A percentile compares a stretch with the other conserved stretches of the same genome.
phyloP scores from a whole-genome alignment of 306 rosid species.

The Notholithocarpus densiflorus region DNA sequence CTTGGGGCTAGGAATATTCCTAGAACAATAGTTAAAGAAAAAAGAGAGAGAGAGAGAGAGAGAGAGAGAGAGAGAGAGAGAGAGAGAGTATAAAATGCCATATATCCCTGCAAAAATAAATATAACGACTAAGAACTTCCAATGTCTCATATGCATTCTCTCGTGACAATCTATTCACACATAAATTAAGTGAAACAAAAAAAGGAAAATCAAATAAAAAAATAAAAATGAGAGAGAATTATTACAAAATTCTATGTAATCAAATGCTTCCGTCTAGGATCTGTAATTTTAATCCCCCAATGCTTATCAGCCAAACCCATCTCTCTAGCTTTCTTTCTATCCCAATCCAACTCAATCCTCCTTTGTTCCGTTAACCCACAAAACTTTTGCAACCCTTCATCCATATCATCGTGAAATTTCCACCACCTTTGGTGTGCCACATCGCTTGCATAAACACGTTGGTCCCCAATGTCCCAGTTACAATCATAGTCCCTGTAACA shows the following conservation, averaged over 20 bases:
- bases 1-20: no score
- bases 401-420: slow-evolving; percentile 66
- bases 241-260: slow-evolving; percentile 16
- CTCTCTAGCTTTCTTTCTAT: slow-evolving; percentile 46
- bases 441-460: slow-evolving; percentile 82
- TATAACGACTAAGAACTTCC: background rate
- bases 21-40: no score
- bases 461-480: slow-evolving; percentile 68
- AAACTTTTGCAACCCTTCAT: slow-evolving; percentile 42
- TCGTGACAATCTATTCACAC: slow-evolving; percentile 23
- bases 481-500: slow-evolving; percentile 95
- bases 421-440: slow-evolving; percentile 89
- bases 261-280: slow-evolving; percentile 71
- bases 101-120: background rate
- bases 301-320: slow-evolving; percentile 47
- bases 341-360: slow-evolving; percentile 74
- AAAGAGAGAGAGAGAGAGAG: no score
- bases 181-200: slow-evolving; percentile 15
- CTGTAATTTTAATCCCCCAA: slow-evolving; percentile 77
- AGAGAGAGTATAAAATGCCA: no score
- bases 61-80: no score
- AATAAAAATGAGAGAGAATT: background rate
- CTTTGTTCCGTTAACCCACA: slow-evolving; percentile 65
- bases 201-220: background rate
- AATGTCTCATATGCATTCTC: background rate